Percentiles rank a stretch among this genome's conserved stretches.
Evolutionary conservation across 73 alveolate species (phyloP).

Genomic region (Paramecium tetraurelia): DNA sequence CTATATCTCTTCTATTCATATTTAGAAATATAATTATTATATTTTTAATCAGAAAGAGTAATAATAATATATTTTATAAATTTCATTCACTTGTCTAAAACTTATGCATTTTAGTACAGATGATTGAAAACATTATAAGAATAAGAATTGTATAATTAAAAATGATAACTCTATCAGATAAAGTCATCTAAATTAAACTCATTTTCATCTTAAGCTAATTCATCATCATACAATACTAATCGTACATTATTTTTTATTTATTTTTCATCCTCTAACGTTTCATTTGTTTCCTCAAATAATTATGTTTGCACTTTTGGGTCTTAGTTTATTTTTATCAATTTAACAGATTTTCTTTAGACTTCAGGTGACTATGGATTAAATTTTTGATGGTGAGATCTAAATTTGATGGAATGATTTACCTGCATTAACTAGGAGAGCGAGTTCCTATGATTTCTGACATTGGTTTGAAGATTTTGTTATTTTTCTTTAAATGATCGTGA

Average conservation of each 20-base stretch:
- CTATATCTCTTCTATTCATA: neutral
- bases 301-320: neutral
- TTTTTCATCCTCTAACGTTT: neutral
- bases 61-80: neutral
- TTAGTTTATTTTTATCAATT: neutral
- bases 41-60: neutral
- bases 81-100: neutral
- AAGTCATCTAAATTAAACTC: neutral
- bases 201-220: neutral
- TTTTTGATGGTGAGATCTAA: slow-evolving; percentile 3
- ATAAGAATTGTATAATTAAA: neutral
- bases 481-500: slow-evolving; percentile 9
- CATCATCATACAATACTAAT: neutral
- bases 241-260: neutral
- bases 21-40: neutral
- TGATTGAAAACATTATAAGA: neutral
- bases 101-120: neutral
- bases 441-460: slow-evolving; percentile 44
- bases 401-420: neutral
- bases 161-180: neutral
- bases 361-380: neutral
- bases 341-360: neutral
- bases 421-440: slow-evolving; percentile 50
- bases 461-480: slow-evolving; percentile 28
- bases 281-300: neutral